Evolutionary conservation across 345 rosid species (phyloP), one percentile per base, ranked within the genome.

Genomic region (Kandelia obovata): DNA sequence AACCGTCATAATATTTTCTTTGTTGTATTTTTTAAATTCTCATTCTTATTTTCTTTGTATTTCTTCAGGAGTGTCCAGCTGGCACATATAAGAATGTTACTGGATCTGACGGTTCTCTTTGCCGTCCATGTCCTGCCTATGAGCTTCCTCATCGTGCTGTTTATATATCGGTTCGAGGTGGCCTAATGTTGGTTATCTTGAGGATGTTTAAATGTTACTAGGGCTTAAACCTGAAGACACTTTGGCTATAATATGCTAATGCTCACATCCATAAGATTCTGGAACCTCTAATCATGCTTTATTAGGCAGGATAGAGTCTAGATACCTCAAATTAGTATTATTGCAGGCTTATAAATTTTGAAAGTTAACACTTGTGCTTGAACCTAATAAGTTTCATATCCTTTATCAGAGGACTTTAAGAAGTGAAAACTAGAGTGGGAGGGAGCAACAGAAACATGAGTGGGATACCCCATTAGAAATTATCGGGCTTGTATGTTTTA

Each of bases 91-190:
- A 95, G 85, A 92, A 92, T 67, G 89, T 84, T 56, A 85, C 80
- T 70, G 99, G 99, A 73, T 92, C 98, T 65, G 94, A 90, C 74
- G 64, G 73, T 53, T 77, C 88, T 62, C 98, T 95, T 73, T 95
- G 99, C 76, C 90, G 30, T 72, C 82, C 67, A 49, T 95, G 99
- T 70, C 98, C 98, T 51, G 72, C 79, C 65, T 17, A 73, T 63
- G 97, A 92, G 82, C 91, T 95, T 82, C 98, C 99, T 52, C 82
- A 65, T 68, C 99, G 99, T 77, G 96, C 96, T 32, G 74, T 74
- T 61, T 92, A 90, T 81, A 70, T 83, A 76, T 61, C 89, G 53
- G 84, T 92, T 62, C 89, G 99, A 87, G 99, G 99, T 95, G 84
- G 56, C 60, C 60, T 69, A 13, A 64, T 5, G 7, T 25, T 7